Conservation (phyloP, 75 land plant species). For the Picea glauca region DNA sequence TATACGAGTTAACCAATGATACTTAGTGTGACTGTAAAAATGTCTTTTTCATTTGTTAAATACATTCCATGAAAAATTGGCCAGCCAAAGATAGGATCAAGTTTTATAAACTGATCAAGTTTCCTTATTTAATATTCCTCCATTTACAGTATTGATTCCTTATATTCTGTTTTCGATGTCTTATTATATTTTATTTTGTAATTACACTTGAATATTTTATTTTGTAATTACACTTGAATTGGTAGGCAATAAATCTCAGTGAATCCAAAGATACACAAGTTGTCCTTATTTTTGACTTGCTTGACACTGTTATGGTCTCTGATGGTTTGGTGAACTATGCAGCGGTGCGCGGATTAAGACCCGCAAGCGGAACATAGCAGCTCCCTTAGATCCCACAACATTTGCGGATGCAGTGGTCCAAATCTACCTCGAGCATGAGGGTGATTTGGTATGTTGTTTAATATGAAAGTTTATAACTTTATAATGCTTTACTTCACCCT, state of each 20-base stretch:
- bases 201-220: not conserved
- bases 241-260: not conserved
- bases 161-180: no score
- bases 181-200: not conserved
- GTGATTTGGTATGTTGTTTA: conserved; percentile 71
- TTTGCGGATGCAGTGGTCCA: conserved; percentile 99
- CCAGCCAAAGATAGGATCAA: no score
- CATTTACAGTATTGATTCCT: no score
- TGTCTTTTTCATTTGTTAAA: no score
- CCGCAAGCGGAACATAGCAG: conserved; percentile 99
- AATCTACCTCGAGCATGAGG: conserved; percentile 94
- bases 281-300: conserved; percentile 1
- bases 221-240: not conserved
- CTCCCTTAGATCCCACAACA: conserved; percentile 91
- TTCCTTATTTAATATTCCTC: no score
- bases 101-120: no score
- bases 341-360: conserved; percentile 99
- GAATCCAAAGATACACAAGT: not conserved
- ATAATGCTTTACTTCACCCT: not conserved
- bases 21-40: no score
- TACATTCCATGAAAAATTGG: no score
- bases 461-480: not conserved
- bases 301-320: not conserved
- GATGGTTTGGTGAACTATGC: conserved; percentile 6
- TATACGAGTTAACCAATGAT: not conserved